A percentile compares a stretch with the other conserved stretches of the same genome.
Evolutionary conservation across 164 flowering plant species (phyloP).

Genomic region (Macadamia tetraphylla): DNA sequence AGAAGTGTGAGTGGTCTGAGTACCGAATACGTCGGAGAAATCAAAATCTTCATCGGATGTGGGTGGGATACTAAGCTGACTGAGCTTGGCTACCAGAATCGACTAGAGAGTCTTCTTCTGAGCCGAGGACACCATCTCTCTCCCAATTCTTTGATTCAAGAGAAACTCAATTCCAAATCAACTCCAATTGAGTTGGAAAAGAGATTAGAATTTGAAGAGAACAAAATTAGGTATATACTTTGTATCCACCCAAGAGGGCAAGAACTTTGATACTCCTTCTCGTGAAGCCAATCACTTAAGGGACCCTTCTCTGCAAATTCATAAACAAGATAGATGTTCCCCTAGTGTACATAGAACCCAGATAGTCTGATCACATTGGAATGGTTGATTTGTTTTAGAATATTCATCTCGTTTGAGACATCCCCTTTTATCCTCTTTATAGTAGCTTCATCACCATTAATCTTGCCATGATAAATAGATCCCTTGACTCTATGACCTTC

Average conservation of each 20-base stretch:
- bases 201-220: no score
- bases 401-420: constrained; percentile 47
- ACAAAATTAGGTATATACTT: constrained; percentile 14
- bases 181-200: no score
- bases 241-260: constrained; percentile 46
- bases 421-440: constrained; percentile 63
- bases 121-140: no score
- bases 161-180: no score
- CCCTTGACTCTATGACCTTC: constrained; percentile 43
- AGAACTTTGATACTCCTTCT: constrained; percentile 3
- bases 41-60: no score
- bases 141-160: no score
- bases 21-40: no score
- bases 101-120: no score
- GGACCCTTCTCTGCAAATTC: constrained; percentile 61
- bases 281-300: constrained; percentile 46
- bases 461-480: constrained; percentile 43
- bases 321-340: constrained; percentile 56
- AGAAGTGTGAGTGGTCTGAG: no score
- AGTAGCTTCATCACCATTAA: constrained; percentile 56
- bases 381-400: constrained; percentile 58
- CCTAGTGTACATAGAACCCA: constrained; percentile 54
- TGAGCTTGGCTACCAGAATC: no score
- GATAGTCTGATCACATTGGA: constrained; percentile 55
- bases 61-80: no score